Evolutionary conservation across 352 stramenopile genomes (phyloP), one percentile per base, ranked within the genome.

Genomic region (Nothophytophthora sp.): DNA sequence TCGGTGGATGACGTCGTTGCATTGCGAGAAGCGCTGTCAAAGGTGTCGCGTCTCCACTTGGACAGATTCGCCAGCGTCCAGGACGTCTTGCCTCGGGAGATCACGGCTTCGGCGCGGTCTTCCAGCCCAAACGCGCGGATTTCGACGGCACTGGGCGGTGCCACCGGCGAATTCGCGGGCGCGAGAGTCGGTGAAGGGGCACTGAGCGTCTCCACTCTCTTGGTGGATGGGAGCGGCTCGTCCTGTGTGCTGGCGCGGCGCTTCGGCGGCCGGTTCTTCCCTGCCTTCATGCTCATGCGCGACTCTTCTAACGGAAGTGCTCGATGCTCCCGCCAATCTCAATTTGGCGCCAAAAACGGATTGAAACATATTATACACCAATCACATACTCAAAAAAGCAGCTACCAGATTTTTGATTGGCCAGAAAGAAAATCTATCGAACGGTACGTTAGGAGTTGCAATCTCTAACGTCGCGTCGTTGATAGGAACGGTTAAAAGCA

Each of bases 41-140:
- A 32, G 29, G 76, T 59, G 19, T 92, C 63, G 44, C 73, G 64
- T 19, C 82, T 73, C 82, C 82, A 92, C 40, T 88, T 79, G 20
- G 73, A 62, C 19, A 92, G 51, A 20, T 86, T 76, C 7, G 55
- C 62, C 27, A 92, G 70, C 40, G 67, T 73, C 82, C 82, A 92
- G 41, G 42, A 69, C 18, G 53, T 50, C 41, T 49, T 73, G 3
- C 60, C 61, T 19, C 54, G 60, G 9, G 77, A 76, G 10, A 90
- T 92, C 9, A 91, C 72, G 10, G 82, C 82, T 32, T 88, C 68
- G 0, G 80, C 80, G n/a, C 72, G 79, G 59, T 92, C 82, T 63
- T 92, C 82, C 3, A 92, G 68, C 12, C 77, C 82, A 16, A 80
- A 90, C 5, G 80, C 82, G n/a, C 63, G 66, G 23, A 91, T 70